A percentile compares a stretch with the other conserved stretches of the same genome.
phyloP scores from a whole-genome alignment of 805 yeast species.

The Myxozyma kluyveri region DNA sequence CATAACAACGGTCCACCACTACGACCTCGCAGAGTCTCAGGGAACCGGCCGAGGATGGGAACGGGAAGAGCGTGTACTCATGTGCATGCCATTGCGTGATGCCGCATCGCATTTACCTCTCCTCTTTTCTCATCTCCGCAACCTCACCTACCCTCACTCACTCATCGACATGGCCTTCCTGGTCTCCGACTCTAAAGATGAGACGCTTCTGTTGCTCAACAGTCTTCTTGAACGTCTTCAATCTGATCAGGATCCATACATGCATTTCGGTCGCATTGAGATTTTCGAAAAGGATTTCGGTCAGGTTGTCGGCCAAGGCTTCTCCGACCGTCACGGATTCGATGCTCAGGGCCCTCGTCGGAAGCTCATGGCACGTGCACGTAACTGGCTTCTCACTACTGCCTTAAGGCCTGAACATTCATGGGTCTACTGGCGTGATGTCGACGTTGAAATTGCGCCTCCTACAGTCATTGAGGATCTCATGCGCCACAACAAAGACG shows the following conservation, averaged over 20 bases:
- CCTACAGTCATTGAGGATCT: constrained; percentile 81
- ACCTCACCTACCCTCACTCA: constrained; percentile 77
- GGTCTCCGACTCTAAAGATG: constrained; percentile 86
- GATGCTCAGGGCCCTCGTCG: constrained; percentile 95
- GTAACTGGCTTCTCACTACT: constrained; percentile 87
- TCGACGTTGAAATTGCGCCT: constrained; percentile 91
- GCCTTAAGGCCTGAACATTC: constrained; percentile 89
- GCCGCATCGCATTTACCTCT: constrained; percentile 87
- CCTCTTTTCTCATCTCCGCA: constrained; percentile 78
- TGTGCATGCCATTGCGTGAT: constrained; percentile 88
- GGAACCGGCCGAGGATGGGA: constrained; percentile 80
- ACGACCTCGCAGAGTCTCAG: constrained; percentile 64
- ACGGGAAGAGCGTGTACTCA: constrained; percentile 70
- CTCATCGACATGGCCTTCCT: constrained; percentile 78
- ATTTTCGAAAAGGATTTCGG: constrained; percentile 90
- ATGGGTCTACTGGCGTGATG: constrained; percentile 97
- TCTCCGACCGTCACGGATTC: constrained; percentile 90
- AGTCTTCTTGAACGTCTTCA: constrained; percentile 62
- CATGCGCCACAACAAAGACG: constrained; percentile 88
- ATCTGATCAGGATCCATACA: constrained; percentile 55
- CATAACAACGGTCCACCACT: constrained; percentile 54
- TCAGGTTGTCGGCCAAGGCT: constrained; percentile 87
- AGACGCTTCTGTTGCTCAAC: constrained; percentile 70
- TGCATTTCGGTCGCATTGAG: constrained; percentile 81
- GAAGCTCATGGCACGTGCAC: constrained; percentile 90